Evolutionary conservation across 225 moss, liverwort and hornwort genomes (phyloP).

Genomic region (Antitrichia curtipendula): DNA sequence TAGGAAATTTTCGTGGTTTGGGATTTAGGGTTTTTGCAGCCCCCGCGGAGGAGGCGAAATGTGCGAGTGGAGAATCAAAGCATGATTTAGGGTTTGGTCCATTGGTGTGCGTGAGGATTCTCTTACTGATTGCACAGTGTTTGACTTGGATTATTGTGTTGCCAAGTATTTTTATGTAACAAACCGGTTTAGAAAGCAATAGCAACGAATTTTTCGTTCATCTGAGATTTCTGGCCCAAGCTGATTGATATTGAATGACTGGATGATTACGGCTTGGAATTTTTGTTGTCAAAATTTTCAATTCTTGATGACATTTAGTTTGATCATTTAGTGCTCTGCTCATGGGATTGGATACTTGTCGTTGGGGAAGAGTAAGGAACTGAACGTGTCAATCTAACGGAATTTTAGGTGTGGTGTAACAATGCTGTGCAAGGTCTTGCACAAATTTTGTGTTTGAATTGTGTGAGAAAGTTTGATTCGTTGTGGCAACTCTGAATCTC

Average conservation of each 20-base stretch:
- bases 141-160: not conserved
- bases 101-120: slow-evolving; percentile 3
- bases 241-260: not conserved
- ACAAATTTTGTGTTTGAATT: not conserved
- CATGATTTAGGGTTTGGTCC: not conserved
- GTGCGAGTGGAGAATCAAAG: slow-evolving; percentile 5
- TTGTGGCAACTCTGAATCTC: not conserved
- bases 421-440: too few relatives aligned
- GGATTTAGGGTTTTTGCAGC: not conserved
- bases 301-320: not conserved
- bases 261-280: not conserved
- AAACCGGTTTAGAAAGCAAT: not conserved
- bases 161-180: not conserved
- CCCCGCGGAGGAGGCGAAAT: not conserved
- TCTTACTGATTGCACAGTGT: not conserved
- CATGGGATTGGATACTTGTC: not conserved
- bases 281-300: not conserved
- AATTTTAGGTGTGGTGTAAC: not conserved
- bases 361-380: not conserved
- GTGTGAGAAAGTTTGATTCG: not conserved
- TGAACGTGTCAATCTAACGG: not conserved
- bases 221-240: not conserved
- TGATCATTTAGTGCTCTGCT: not conserved
- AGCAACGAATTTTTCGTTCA: not conserved
- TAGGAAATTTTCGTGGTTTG: not conserved